Evolutionary conservation across 352 stramenopile species (phyloP), one percentile per base, ranked within the genome.

Genomic region (Stramenopiles sp.): DNA sequence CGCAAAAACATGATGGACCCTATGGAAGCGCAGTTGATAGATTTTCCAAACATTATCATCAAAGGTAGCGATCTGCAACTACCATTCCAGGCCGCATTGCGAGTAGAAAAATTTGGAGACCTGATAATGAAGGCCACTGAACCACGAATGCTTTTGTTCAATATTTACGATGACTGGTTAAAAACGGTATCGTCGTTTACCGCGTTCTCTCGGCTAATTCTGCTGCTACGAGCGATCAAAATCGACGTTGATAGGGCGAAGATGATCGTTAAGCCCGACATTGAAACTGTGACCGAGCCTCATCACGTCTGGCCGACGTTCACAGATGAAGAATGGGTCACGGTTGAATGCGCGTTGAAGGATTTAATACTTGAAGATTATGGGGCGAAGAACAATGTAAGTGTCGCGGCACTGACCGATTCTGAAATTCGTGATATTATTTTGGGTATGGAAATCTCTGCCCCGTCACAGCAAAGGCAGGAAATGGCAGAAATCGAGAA

Each of bases 321-420:
- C 25, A 97, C 92, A 0, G 95, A 99, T 82, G 94, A 99, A 77
- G 92, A 99, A 81, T 99, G 96, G 96, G 92, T 98, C 73, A 98
- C 98, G 84, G 89, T 99, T 1, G 96, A 99, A 86, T 93, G 99
- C 76, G 87, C 94, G 53, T 80, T 99, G 1, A 99, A 99, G 83
- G 95, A 99, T 78, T 81, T 99, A 35, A 99, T 99, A 75, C 82
- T 99, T 68, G 94, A 89, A 31, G 95, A 99, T 81, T 99, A 99
- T 78, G 95, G 94, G 75, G 98, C 98, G 84, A 98, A 98, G 81
- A 99, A 99, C 84, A 99, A 99, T 80, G 95, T 99, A 34, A 99
- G 98, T 82, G 95, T 99, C 3, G 94, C 92, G 18, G 98, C 93
- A 73, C 84, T 99, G 76, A 99, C 96, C 0, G 94, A 99, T 79